Evolutionary conservation across 148 eudicot species (phyloP).

Genomic region (Cornus florida): DNA sequence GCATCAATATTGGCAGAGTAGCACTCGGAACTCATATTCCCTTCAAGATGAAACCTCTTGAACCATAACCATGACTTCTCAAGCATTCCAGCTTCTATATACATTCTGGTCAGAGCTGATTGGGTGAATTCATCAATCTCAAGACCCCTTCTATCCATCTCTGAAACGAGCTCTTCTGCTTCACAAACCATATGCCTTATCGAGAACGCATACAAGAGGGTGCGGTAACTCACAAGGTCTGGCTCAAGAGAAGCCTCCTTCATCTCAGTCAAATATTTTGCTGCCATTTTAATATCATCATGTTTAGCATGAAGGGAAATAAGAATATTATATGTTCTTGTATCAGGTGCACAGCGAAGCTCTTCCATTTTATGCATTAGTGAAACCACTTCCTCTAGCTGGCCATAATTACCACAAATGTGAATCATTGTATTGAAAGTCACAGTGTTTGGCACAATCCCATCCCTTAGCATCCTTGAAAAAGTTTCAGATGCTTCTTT

Average conservation of each 20-base stretch:
- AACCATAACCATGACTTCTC: constrained; percentile 84
- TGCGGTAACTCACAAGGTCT: constrained; percentile 78
- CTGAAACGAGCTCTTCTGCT: constrained; percentile 69
- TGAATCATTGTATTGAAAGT: constrained; percentile 93
- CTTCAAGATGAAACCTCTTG: constrained; percentile 62
- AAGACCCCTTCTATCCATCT: constrained; percentile 73
- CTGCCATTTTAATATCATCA: constrained; percentile 65
- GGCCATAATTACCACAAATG: constrained; percentile 65
- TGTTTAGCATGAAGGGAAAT: constrained; percentile 75
- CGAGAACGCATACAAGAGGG: constrained; percentile 85
- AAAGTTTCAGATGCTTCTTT: constrained; percentile 70
- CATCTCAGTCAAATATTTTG: constrained; percentile 61
- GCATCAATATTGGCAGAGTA: constrained; percentile 95
- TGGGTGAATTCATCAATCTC: constrained; percentile 85
- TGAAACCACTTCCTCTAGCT: constrained; percentile 55
- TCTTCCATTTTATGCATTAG: constrained; percentile 70
- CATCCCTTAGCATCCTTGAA: constrained; percentile 59
- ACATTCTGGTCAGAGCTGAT: constrained; percentile 87
- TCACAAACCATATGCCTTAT: constrained; percentile 76
- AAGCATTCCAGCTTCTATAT: constrained; percentile 73
- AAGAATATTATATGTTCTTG: constrained; percentile 87
- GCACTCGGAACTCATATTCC: constrained; percentile 76
- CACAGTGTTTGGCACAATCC: constrained; percentile 68
- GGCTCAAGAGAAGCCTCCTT: constrained; percentile 68
- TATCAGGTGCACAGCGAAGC: constrained; percentile 64